Percentiles rank a stretch among this genome's conserved stretches.
phyloP scores from a whole-genome alignment of 2,329 filamentous ascomycete species.

The Pseudocercospora eumusae region DNA sequence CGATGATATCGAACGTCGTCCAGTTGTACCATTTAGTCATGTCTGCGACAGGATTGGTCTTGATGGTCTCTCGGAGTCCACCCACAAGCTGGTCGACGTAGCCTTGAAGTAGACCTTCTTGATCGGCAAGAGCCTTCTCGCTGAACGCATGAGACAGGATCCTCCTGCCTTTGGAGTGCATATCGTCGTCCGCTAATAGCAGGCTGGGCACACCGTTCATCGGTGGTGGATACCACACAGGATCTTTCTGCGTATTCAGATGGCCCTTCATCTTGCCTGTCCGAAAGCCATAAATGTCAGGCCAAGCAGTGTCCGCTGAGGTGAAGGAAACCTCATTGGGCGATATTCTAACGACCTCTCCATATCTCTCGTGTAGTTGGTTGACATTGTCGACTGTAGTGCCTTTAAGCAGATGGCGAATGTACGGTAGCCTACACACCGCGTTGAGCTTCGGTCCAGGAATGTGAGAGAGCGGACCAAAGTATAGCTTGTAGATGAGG shows the following conservation, averaged over 20 bases:
- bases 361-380: constrained; percentile 45
- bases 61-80: constrained; percentile 38
- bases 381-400: constrained; percentile 46
- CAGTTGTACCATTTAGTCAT: constrained; percentile 41
- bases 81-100: constrained; percentile 46
- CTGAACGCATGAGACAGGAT: constrained; percentile 47
- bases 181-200: constrained; percentile 40
- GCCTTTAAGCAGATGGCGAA: constrained; percentile 30
- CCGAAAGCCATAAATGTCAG: constrained; percentile 47
- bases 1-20: constrained; percentile 42
- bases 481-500: constrained; percentile 44
- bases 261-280: constrained; percentile 41
- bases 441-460: constrained; percentile 45
- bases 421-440: constrained; percentile 31
- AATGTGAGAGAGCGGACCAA: constrained; percentile 48
- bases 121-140: constrained; percentile 45
- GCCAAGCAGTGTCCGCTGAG: constrained; percentile 46
- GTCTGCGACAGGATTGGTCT: constrained; percentile 27
- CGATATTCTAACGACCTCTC: constrained; percentile 46
- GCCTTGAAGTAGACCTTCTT: constrained; percentile 44
- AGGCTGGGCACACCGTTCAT: constrained; percentile 38
- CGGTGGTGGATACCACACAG: constrained; percentile 39
- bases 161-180: constrained; percentile 44
- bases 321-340: constrained; percentile 50
- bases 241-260: constrained; percentile 42